These are phyloP conservation scores for Batrachochytrium dendrobatidis DNA, from an alignment of 371 early-diverging fungal genomes.

Conservation along the genomic window DNA sequence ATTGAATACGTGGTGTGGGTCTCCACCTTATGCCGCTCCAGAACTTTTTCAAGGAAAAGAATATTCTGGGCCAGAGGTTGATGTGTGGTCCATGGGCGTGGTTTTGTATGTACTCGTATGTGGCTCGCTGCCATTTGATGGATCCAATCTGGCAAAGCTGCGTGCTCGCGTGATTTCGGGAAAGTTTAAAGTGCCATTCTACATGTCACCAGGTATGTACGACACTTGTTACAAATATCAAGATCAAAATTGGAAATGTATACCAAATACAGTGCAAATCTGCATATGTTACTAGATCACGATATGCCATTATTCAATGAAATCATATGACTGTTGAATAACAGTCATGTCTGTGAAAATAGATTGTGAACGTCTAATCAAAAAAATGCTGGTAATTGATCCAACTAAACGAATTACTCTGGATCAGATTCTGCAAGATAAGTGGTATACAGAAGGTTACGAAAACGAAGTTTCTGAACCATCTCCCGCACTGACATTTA, in stretches of 20 bases:
- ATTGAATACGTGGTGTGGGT: conserved; percentile 64
- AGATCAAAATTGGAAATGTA: too few relatives aligned
- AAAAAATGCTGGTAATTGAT: conserved; percentile 41
- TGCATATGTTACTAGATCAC: too few relatives aligned
- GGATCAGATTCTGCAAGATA: conserved; percentile 40
- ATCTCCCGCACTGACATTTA: conserved; percentile 13
- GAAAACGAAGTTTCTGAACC: conserved; percentile 23
- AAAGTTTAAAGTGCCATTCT: conserved; percentile 46
- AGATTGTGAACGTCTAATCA: conserved; percentile 43
- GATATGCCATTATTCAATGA: too few relatives aligned
- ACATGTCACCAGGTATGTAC: conserved; percentile 42
- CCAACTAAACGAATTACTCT: conserved; percentile 39
- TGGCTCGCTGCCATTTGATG: conserved; percentile 50
- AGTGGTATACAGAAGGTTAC: conserved; percentile 45
- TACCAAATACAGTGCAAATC: too few relatives aligned
- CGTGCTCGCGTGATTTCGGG: conserved; percentile 39
- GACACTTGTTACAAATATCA: too few relatives aligned
- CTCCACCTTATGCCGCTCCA: conserved; percentile 54
- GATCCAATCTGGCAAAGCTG: conserved; percentile 39
- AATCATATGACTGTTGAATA: too few relatives aligned
- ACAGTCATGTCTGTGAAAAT: too few relatives aligned
- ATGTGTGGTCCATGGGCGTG: conserved; percentile 56
- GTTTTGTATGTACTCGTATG: conserved; percentile 47
- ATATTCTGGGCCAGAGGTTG: conserved; percentile 54
- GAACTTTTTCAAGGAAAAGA: conserved; percentile 49